phyloP scores from a whole-genome alignment of 176 grass and related monocot species.

The Themeda triandra region DNA sequence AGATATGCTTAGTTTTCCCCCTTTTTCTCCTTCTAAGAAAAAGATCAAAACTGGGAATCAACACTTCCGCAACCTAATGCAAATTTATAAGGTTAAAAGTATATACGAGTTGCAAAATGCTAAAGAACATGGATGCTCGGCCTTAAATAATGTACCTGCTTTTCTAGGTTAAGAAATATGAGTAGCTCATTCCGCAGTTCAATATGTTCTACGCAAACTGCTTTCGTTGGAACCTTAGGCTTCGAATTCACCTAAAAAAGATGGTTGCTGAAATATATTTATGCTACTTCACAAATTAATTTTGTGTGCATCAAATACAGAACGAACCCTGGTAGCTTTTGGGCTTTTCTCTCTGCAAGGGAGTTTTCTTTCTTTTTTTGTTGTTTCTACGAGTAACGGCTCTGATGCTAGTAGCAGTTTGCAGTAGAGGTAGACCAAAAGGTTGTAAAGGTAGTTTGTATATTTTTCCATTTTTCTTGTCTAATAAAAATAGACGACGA shows the following conservation, averaged over 20 bases:
- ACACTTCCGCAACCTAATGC: neutral
- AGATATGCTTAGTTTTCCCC: neutral
- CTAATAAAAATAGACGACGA: no score
- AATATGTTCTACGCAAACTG: slow-evolving; percentile 97
- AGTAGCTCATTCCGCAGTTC: slow-evolving; percentile 96
- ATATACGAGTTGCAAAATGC: neutral
- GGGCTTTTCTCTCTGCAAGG: no score
- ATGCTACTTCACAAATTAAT: neutral
- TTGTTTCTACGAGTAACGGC: no score
- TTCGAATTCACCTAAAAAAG: slow-evolving; percentile 83
- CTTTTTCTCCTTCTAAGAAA: neutral
- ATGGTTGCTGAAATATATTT: neutral
- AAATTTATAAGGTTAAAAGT: slow-evolving; percentile 12
- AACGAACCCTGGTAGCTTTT: no score
- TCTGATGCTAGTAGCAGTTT: no score
- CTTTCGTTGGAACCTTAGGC: slow-evolving; percentile 95
- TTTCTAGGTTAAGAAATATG: slow-evolving; percentile 94
- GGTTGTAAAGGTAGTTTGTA: no score
- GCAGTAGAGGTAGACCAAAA: no score
- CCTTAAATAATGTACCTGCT: slow-evolving; percentile 65
- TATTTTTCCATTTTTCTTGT: no score
- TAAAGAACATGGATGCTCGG: slow-evolving; percentile 1
- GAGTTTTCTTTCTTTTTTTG: no score
- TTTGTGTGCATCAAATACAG: neutral
- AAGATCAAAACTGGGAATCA: neutral